These are phyloP conservation scores for Peltaster fructicola DNA, from an alignment of 2,329 filamentous ascomycete species.

Conservation along the genomic window DNA sequence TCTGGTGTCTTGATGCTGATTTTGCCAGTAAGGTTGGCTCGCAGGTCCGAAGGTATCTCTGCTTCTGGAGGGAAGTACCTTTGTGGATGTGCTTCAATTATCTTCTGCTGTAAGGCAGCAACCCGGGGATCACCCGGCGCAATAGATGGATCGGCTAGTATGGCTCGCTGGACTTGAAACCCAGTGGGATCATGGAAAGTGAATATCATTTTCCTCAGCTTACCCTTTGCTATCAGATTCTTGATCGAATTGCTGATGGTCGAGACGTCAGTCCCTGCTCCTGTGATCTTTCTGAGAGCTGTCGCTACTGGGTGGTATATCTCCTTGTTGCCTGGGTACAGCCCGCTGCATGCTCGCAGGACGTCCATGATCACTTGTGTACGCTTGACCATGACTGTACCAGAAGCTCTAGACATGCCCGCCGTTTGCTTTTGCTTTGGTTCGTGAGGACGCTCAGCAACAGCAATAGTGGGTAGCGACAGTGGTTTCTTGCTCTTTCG, in stretches of 20 bases:
- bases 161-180: conserved; percentile 29
- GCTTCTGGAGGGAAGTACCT: too few relatives aligned
- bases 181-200: conserved; percentile 31
- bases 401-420: too few relatives aligned
- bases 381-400: conserved; percentile 28
- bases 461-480: too few relatives aligned
- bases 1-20: too few relatives aligned
- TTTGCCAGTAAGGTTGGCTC: too few relatives aligned
- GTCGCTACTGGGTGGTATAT: conserved; percentile 37
- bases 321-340: conserved; percentile 37
- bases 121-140: conserved; percentile 28
- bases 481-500: too few relatives aligned
- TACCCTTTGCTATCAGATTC: conserved; percentile 30
- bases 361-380: conserved; percentile 37
- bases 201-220: conserved; percentile 35
- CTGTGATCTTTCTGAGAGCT: conserved; percentile 31
- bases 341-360: conserved; percentile 34
- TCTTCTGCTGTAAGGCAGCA: neutral
- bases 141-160: conserved; percentile 32
- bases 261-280: conserved; percentile 31
- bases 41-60: too few relatives aligned
- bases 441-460: conserved; percentile 1
- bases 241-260: conserved; percentile 35
- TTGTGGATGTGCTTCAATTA: conserved; percentile 1
- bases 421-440: conserved; percentile 1